A percentile compares a stretch with the other conserved stretches of the same genome.
These are phyloP conservation scores for Sergeia podlipaevii DNA, from an alignment of 208 protist species.

Conservation along the genomic window DNA sequence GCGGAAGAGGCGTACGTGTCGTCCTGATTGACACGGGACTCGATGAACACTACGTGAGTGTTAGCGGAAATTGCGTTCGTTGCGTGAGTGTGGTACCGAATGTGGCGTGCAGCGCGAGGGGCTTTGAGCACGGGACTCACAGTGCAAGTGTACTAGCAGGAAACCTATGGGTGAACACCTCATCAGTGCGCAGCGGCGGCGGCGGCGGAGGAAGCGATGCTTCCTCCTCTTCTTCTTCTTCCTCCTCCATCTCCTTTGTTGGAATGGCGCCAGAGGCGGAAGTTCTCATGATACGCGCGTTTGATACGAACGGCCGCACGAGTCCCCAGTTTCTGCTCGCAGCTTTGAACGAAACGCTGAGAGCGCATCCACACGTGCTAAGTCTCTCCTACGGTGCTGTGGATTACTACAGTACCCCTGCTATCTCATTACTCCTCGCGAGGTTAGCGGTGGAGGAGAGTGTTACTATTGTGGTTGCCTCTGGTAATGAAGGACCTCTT, in stretches of 20 bases:
- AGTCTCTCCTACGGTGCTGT: slow-evolving; percentile 97
- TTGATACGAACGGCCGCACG: slow-evolving; percentile 80
- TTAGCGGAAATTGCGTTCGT: slow-evolving; percentile 20
- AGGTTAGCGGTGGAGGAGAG: slow-evolving; percentile 72
- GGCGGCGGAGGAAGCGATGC: too few species aligned
- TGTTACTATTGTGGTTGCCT: slow-evolving; percentile 94
- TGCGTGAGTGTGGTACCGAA: slow-evolving; percentile 65
- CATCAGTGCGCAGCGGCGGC: not conserved
- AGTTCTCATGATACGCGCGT: slow-evolving; percentile 94
- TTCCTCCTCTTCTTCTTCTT: too few species aligned
- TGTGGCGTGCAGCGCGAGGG: slow-evolving; percentile 53
- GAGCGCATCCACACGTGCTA: slow-evolving; percentile 54
- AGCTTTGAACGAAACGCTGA: slow-evolving; percentile 66
- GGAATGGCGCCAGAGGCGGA: slow-evolving; percentile 93
- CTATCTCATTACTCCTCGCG: slow-evolving; percentile 79
- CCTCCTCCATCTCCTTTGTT: slow-evolving; percentile 27
- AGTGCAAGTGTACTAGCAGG: slow-evolving; percentile 92
- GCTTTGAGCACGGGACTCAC: slow-evolving; percentile 96
- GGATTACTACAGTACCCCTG: slow-evolving; percentile 87
- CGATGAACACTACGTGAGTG: slow-evolving; percentile 10
- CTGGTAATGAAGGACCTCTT: slow-evolving; percentile 96
- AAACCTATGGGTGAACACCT: slow-evolving; percentile 12
- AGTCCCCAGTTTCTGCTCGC: slow-evolving; percentile 93
- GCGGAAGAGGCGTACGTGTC: too few species aligned
- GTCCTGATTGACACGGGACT: slow-evolving; percentile 66